These are phyloP conservation scores for Peronospora farinosa DNA, from an alignment of 352 stramenopile species.

Conservation along the genomic window DNA sequence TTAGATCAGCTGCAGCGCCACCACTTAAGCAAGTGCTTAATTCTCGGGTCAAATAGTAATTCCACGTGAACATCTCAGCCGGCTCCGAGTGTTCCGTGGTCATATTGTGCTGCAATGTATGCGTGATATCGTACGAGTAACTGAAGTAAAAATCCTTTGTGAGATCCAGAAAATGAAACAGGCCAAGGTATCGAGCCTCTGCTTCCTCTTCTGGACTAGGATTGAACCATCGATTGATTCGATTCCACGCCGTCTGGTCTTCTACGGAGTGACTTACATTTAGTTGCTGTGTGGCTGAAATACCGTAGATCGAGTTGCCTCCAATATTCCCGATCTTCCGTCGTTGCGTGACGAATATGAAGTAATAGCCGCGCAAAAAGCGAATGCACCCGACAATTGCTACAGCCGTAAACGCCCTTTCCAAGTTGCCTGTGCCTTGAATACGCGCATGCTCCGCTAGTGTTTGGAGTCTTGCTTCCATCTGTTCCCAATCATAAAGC, in stretches of 20 bases:
- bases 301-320: conserved; percentile 96
- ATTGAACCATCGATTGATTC: conserved; percentile 81
- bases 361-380: conserved; percentile 98
- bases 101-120: conserved; percentile 97
- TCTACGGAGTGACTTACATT: conserved; percentile 60
- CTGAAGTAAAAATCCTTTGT: conserved; percentile 99
- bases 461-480: conserved; percentile 68
- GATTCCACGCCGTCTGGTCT: conserved; percentile 52
- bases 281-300: conserved; percentile 90
- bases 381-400: conserved; percentile 97
- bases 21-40: conserved; percentile 82
- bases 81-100: conserved; percentile 66
- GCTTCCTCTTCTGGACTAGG: conserved; percentile 76
- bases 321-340: conserved; percentile 95
- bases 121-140: conserved; percentile 98
- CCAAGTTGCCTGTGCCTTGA: conserved; percentile 35
- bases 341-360: conserved; percentile 96
- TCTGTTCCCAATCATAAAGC: conserved; percentile 73
- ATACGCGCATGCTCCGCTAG: conserved; percentile 46
- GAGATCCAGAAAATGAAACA: conserved; percentile 98
- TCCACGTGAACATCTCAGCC: conserved; percentile 96
- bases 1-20: conserved; percentile 75
- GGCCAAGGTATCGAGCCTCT: conserved; percentile 87
- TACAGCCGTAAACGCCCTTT: conserved; percentile 87
- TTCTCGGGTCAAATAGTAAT: conserved; percentile 93